phyloP scores from a whole-genome alignment of 352 stramenopile genomes.

The Thalassiosira allenii region DNA sequence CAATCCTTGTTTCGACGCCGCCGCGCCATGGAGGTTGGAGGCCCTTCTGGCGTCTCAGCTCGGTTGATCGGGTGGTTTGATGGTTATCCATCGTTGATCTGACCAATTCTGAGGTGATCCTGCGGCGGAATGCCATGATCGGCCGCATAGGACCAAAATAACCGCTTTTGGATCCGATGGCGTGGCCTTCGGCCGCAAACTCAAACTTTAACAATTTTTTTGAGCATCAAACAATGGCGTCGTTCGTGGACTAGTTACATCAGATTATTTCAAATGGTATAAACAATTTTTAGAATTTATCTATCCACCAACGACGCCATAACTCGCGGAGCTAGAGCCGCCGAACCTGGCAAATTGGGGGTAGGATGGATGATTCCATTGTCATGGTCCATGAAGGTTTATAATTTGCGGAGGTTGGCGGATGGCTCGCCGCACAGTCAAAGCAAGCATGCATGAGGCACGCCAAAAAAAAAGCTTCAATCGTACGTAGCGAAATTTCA shows the following conservation, averaged over 20 bases:
- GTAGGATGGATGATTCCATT: too few species aligned
- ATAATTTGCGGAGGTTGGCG: neutral
- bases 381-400: neutral
- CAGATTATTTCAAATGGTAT: too few species aligned
- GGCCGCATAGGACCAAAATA: neutral
- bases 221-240: neutral
- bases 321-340: neutral
- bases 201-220: constrained; percentile 7
- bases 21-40: neutral
- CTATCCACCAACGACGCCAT: neutral
- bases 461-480: neutral
- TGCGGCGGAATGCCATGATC: neutral
- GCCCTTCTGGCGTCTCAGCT: neutral
- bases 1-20: constrained; percentile 1
- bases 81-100: neutral
- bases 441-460: neutral
- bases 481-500: constrained; percentile 1
- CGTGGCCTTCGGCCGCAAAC: neutral
- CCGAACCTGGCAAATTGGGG: neutral
- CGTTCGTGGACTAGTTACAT: too few species aligned
- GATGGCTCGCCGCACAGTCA: too few species aligned
- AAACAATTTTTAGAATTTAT: neutral
- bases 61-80: neutral
- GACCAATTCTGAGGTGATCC: neutral
- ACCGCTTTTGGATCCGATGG: constrained; percentile 1